A percentile compares a stretch with the other conserved stretches of the same genome.
Conservation (phyloP, 192 early-diverging fungal species). For the Tieghemiomyces parasiticus region DNA sequence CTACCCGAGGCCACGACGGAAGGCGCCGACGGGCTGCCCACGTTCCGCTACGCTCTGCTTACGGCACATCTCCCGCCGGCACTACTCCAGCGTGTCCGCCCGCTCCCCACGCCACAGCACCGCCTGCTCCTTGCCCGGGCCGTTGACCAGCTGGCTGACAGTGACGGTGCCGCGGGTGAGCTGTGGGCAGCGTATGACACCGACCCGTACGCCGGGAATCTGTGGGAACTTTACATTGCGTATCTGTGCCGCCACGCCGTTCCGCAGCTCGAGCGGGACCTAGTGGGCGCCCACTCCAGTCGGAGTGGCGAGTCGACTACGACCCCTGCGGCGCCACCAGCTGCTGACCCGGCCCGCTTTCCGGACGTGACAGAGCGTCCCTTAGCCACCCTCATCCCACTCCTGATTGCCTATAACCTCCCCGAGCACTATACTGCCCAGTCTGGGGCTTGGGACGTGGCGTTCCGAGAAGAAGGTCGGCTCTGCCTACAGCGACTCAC, state of each 20-base stretch:
- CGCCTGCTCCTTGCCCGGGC: neutral
- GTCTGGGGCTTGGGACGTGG: neutral
- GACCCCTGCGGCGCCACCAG: no score
- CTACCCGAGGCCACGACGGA: no score
- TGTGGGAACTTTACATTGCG: slow-evolving; percentile 54
- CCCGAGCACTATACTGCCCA: neutral
- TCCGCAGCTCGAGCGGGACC: slow-evolving; percentile 9
- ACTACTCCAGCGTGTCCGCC: neutral
- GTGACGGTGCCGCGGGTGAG: slow-evolving; percentile 66
- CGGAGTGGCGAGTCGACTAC: no score
- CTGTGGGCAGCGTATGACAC: slow-evolving; percentile 94
- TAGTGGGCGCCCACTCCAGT: no score
- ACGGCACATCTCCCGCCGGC: neutral
- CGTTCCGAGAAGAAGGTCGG: neutral
- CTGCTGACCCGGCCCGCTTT: neutral
- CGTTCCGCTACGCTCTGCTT: neutral
- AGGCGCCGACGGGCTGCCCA: neutral
- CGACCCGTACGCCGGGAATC: slow-evolving; percentile 59
- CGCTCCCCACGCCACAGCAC: slow-evolving; percentile 6
- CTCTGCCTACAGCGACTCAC: neutral
- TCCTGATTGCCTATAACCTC: neutral
- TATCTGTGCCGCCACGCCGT: slow-evolving; percentile 24
- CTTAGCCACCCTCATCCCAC: neutral
- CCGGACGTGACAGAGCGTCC: neutral
- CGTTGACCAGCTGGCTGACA: slow-evolving; percentile 48